Evolutionary conservation across 1,284 basidiomycete species (phyloP).

Genomic region (Sphaerobolus stellatus): DNA sequence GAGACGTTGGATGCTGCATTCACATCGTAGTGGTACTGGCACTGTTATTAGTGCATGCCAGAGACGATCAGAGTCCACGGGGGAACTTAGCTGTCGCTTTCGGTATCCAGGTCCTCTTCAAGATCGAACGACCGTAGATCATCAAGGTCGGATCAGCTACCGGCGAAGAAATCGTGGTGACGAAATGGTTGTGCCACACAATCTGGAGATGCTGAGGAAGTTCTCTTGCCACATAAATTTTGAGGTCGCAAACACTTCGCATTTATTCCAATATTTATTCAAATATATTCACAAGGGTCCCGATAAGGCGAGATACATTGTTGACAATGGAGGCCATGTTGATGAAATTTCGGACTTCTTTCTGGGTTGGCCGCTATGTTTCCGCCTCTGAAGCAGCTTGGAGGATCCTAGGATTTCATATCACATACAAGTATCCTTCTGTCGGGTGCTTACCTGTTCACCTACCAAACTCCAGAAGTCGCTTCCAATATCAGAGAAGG

Average conservation of each 20-base stretch:
- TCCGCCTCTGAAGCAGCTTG: slow-evolving; percentile 36
- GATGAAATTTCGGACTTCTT: slow-evolving; percentile 37
- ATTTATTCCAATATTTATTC: slow-evolving; percentile 39
- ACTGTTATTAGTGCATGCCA: no score
- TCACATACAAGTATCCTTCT: slow-evolving; percentile 32
- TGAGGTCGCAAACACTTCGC: slow-evolving; percentile 32
- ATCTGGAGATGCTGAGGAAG: slow-evolving; percentile 26
- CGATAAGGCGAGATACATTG: not conserved
- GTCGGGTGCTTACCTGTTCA: slow-evolving; percentile 35
- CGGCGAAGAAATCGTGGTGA: slow-evolving; percentile 25
- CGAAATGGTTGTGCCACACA: slow-evolving; percentile 33
- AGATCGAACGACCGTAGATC: slow-evolving; percentile 20
- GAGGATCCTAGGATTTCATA: slow-evolving; percentile 35
- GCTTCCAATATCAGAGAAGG: slow-evolving; percentile 21
- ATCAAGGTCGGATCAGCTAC: slow-evolving; percentile 28
- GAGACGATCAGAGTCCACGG: slow-evolving; percentile 3
- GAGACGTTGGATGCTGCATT: no score
- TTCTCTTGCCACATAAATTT: slow-evolving; percentile 40
- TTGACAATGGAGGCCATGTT: slow-evolving; percentile 11
- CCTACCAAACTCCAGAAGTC: slow-evolving; percentile 14
- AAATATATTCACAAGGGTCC: slow-evolving; percentile 43
- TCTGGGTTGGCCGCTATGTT: slow-evolving; percentile 33
- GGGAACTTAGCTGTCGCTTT: slow-evolving; percentile 27
- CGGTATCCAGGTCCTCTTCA: slow-evolving; percentile 30
- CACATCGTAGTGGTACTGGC: no score